Base-by-base conservation (phyloP, 1,284 basidiomycete species). In the Sanghuangporus sanghuang region DNA sequence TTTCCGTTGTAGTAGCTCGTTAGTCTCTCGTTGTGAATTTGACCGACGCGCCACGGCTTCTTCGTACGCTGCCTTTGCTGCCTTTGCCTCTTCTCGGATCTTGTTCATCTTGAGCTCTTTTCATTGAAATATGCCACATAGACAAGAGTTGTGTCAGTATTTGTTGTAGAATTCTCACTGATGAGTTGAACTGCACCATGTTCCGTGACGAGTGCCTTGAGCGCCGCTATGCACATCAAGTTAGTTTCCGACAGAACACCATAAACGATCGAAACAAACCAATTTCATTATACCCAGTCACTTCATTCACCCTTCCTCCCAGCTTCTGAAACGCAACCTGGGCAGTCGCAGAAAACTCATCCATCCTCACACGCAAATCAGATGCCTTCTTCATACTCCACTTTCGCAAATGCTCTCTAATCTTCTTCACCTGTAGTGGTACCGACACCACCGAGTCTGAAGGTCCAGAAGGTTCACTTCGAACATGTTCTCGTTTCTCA, bases 271-370 rank as follows among this genome's bases (percentile, higher is more conserved):
- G 21, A n/a, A 18, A 46, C 44, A 7, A 7, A 46, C 44, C 44
- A 46, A 97, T 96, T 72, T 92, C 89, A 67, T 91, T 87, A 71
- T 97, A 97, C 0, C 95, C 95, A 11, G 95, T 95, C 35, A 91
- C 85, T 66, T 85, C 85, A 71, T 96, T 97, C 65, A 97, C 77
- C 71, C 90, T 84, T 11, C 82, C 77, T 7, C 93, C 93, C 0
- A 95, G 79, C 69, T 87, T 80, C 16, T 86, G 84, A 68, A 96
- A 85, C 9, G 81, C 84, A 16, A 77, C 75, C 66, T 82, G 81
- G 3, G 89, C 81, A 6, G 72, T 73, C 6, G 77, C 75, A 0
- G 88, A 85, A 68, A 88, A 81, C 50, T 76, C 77, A 72, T 88
- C 86, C 56, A 85, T 79, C 40, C 78, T 80, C 61, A 75, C 76